Base-by-base conservation (phyloP, 495 filamentous ascomycete genomes). In the Penicillium taxi region DNA sequence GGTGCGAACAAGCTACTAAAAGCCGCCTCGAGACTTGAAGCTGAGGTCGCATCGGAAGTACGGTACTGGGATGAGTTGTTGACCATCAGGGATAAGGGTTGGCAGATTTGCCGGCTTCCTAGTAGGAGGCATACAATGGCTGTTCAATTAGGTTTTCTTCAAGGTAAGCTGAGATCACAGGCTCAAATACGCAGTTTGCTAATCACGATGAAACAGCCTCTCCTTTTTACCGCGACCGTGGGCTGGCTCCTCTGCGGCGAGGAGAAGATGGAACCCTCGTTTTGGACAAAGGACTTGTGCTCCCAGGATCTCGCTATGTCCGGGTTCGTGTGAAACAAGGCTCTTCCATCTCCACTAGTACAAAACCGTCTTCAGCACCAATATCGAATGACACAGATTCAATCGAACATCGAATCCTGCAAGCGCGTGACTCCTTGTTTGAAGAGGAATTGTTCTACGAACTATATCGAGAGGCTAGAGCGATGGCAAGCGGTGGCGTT, bases 361-460 rank as follows among this genome's bases (percentile, higher is more conserved):
- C 75, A 44, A 37, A 53, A 55, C 37, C 67, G 47, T 44, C 53
- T 50, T n/a, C n/a, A n/a, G 37, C 53, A 56, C 16, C 63, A 50
- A 32, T 42, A 66, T 16, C 52, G 1, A 33, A 38, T 19, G 44
- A 51, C 3, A 44, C 39, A 5, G 52, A 59, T 2, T 59, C 67
- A 1, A 63, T 78, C 11, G 78, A 88, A 42, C 67, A 78, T 23
- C 73, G 73, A 6, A 84, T 96, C 28, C 70, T 81, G 12, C 80
- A 86, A 45, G 86, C 88, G 8, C 79, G 89, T 18, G 82, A 99
- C 56, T 87, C 84, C 37, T 68, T 94, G 1, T 96, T 85, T 52
- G 83, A 89, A 36, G 81, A 94, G 50, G 93, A 99, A 53, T 61
- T 99, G n/a, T 94, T 87, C 70, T 79, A 94, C 44, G 91, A 96